phyloP scores from a whole-genome alignment of 2,329 filamentous ascomycete genomes.

The Alternaria sp. region DNA sequence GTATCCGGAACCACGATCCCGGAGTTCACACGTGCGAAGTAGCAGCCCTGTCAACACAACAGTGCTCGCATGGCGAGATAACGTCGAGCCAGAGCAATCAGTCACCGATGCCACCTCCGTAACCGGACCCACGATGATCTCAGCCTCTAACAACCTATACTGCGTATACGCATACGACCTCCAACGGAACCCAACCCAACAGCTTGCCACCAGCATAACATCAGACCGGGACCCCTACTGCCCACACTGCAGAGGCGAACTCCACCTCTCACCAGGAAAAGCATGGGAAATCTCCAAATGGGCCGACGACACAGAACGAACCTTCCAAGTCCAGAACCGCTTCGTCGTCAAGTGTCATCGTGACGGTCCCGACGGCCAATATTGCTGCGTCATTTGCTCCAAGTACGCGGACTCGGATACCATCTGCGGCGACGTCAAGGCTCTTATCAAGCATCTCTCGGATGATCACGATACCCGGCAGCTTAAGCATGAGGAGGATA shows the following conservation, averaged over 20 bases:
- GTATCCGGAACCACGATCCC: slow-evolving; percentile 18
- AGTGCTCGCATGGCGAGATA: slow-evolving; percentile 23
- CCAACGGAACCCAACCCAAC: slow-evolving; percentile 35
- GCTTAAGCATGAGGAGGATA: slow-evolving; percentile 41
- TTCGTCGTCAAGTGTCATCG: slow-evolving; percentile 48
- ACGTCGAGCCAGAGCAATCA: slow-evolving; percentile 21
- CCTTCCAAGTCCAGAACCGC: slow-evolving; percentile 43
- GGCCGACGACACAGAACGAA: slow-evolving; percentile 38
- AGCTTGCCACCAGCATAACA: slow-evolving; percentile 33
- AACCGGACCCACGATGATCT: slow-evolving; percentile 24
- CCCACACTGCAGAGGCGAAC: slow-evolving; percentile 35
- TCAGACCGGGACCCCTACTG: slow-evolving; percentile 35
- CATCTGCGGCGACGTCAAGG: slow-evolving; percentile 46
- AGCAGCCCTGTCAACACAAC: slow-evolving; percentile 36
- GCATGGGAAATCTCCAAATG: slow-evolving; percentile 46
- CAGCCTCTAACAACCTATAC: slow-evolving; percentile 28
- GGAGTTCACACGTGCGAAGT: slow-evolving; percentile 10
- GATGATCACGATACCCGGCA: slow-evolving; percentile 40
- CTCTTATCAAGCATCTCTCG: slow-evolving; percentile 44
- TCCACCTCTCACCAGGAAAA: slow-evolving; percentile 43
- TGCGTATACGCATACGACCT: slow-evolving; percentile 43
- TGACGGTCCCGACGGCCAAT: slow-evolving; percentile 39
- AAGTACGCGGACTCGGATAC: slow-evolving; percentile 32
- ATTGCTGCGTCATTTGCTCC: slow-evolving; percentile 44
- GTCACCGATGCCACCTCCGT: slow-evolving; percentile 34